Evolutionary conservation across 1,139 yeast genomes (phyloP).

Genomic region (Komagataea norvegica): DNA sequence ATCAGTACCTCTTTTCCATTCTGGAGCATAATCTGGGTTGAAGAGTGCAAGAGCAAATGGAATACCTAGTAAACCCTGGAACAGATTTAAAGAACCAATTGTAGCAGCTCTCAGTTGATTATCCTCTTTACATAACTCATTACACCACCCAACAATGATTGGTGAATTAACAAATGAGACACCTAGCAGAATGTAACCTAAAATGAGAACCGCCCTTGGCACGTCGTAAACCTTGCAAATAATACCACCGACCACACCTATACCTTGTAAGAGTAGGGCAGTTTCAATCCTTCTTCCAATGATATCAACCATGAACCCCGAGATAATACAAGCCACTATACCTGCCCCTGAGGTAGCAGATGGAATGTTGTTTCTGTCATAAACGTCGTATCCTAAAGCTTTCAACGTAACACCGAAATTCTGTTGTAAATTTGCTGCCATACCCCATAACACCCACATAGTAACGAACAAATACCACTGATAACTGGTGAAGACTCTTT

Average conservation of each 20-base stretch:
- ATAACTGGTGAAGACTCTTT: slow-evolving; percentile 14
- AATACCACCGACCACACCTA: slow-evolving; percentile 16
- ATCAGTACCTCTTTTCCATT: slow-evolving; percentile 11
- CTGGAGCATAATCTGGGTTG: slow-evolving; percentile 16
- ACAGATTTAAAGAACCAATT: slow-evolving; percentile 19
- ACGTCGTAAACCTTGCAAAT: slow-evolving; percentile 20
- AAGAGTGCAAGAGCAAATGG: slow-evolving; percentile 16
- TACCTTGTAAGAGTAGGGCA: slow-evolving; percentile 2
- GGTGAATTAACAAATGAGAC: slow-evolving; percentile 16
- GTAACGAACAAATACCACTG: slow-evolving; percentile 18
- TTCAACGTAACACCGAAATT: slow-evolving; percentile 26
- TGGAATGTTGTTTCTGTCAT: slow-evolving; percentile 40
- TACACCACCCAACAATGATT: slow-evolving; percentile 21
- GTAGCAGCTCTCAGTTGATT: slow-evolving; percentile 20
- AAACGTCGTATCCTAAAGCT: slow-evolving; percentile 33
- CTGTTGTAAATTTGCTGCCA: slow-evolving; percentile 5
- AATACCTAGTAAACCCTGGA: slow-evolving; percentile 14
- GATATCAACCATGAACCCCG: slow-evolving; percentile 37
- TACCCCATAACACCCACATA: slow-evolving; percentile 13
- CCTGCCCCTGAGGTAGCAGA: slow-evolving; percentile 43
- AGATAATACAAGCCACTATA: slow-evolving; percentile 33
- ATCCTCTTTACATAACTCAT: slow-evolving; percentile 20
- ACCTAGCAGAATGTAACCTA: slow-evolving; percentile 18
- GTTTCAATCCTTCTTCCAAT: slow-evolving; percentile 12
- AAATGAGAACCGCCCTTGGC: slow-evolving; percentile 15